Percentiles rank a stretch among this genome's conserved stretches.
Evolutionary conservation across 805 yeast species (phyloP).

Genomic region (Candida anglica): DNA sequence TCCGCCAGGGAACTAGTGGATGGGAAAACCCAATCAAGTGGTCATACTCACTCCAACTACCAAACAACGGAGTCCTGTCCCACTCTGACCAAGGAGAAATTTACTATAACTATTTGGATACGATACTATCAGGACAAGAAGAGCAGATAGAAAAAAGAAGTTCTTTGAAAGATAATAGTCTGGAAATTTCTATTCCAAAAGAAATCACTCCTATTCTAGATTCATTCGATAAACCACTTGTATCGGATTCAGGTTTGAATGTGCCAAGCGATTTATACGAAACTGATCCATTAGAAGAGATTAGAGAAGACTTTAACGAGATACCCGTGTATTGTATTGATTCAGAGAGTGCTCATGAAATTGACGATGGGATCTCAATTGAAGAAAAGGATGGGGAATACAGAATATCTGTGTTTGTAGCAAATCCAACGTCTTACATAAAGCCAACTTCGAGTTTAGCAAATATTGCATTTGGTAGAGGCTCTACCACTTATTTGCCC

Average conservation of each 20-base stretch:
- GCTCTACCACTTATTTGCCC: constrained; percentile 71
- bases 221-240: constrained; percentile 8
- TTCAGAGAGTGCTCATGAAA: constrained; percentile 73
- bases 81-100: constrained; percentile 42
- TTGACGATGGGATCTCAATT: constrained; percentile 89
- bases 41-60: constrained; percentile 44
- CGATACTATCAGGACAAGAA: background rate
- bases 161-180: background rate
- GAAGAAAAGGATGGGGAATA: constrained; percentile 24
- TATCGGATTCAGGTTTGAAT: background rate
- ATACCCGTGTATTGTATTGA: constrained; percentile 80
- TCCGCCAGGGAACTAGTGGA: constrained; percentile 17
- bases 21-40: constrained; percentile 50
- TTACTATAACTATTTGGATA: constrained; percentile 31
- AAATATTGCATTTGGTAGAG: constrained; percentile 55
- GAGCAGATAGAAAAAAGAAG: background rate
- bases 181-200: background rate
- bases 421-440: constrained; percentile 78
- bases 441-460: constrained; percentile 37
- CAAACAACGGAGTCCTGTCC: constrained; percentile 38
- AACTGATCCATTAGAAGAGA: constrained; percentile 23
- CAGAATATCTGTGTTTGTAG: constrained; percentile 67
- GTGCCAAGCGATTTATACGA: constrained; percentile 18
- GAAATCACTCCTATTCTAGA: background rate
- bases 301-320: constrained; percentile 39